Evolutionary conservation across 306 rosid genomes (phyloP), one percentile per base, ranked within the genome.

Genomic region (Cicer yamashitae): DNA sequence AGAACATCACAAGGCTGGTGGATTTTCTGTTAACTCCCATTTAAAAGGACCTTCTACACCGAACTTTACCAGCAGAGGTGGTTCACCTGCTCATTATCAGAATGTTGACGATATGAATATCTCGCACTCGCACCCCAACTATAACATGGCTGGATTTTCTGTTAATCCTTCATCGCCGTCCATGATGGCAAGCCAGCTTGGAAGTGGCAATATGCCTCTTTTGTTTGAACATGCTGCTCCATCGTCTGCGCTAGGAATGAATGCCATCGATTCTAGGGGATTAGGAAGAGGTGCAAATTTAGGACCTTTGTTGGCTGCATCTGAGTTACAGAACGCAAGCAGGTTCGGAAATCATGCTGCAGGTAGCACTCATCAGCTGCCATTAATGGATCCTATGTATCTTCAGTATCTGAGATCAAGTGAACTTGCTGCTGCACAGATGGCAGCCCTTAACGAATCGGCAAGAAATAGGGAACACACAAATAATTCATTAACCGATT

Each of bases 341-440:
- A 83, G 93, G 81, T 37, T 88, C 67, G 96, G 96, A 53, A 83
- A 82, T 82, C 93, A 83, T 17, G 70, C 88, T 73, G 73, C 86
- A 1, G 91, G 93, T 70, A 67, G 78, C 68, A 57, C 87, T 81
- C 86, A 88, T 83, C 96, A 90, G 72, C 70, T 86, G 3, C 92
- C 93, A 13, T 82, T 73, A 85, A 76, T 91, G 15, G 97, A 94
- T 75, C 97, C 98, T 39, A 73, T 83, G 84, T 87, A 86, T 87
- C 87, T 86, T 75, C 96, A 87, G 65, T 90, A 91, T 83, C 63
- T 94, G 70, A 84, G 96, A 86, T 69, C 97, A 20, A 81, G 90
- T 2, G 98, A 94, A 62, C 84, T 85, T 87, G 92, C 92, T 69
- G 89, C 94, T 20, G 96, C 93, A 67, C 97, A 91, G 77, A 75